Conservation (phyloP, 2,329 filamentous ascomycete genomes). For the Colletotrichum lentis region DNA sequence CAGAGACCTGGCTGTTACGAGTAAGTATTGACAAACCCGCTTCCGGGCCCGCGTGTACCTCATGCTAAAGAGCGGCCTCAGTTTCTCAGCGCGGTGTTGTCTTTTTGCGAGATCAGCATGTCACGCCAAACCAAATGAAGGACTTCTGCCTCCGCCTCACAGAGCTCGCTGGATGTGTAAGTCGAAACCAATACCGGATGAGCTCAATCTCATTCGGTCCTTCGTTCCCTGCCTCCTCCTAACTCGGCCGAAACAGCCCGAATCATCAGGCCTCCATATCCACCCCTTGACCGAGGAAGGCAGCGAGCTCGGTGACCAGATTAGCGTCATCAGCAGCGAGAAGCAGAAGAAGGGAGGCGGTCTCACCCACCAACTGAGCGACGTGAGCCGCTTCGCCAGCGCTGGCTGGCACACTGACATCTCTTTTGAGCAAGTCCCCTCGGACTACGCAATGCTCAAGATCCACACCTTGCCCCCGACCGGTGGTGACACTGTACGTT, state of each 20-base stretch:
- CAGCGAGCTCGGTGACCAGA: conserved; percentile 62
- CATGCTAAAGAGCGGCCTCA: conserved; percentile 22
- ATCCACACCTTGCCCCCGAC: conserved; percentile 54
- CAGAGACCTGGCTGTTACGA: conserved; percentile 62
- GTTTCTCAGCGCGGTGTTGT: conserved; percentile 51
- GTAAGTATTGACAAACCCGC: conserved; percentile 15
- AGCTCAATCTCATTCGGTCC: neutral
- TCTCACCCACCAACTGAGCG: conserved; percentile 59
- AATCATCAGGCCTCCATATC: conserved; percentile 60
- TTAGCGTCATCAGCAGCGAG: conserved; percentile 64
- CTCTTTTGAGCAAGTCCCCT: conserved; percentile 56
- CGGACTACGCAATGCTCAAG: conserved; percentile 58
- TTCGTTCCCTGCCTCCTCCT: neutral
- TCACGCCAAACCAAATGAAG: conserved; percentile 50
- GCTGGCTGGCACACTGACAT: conserved; percentile 48
- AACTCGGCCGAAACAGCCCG: conserved; percentile 46
- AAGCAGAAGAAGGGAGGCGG: conserved; percentile 64
- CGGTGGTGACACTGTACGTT: conserved; percentile 52
- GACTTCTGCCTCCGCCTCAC: conserved; percentile 50
- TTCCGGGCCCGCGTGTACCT: neutral
- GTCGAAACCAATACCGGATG: neutral
- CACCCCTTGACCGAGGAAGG: conserved; percentile 63
- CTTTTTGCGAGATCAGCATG: conserved; percentile 49
- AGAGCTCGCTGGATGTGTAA: conserved; percentile 44
- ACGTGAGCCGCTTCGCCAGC: conserved; percentile 58